phyloP scores from a whole-genome alignment of 1,284 basidiomycete species.

The Phellopilus nigrolimitatus region DNA sequence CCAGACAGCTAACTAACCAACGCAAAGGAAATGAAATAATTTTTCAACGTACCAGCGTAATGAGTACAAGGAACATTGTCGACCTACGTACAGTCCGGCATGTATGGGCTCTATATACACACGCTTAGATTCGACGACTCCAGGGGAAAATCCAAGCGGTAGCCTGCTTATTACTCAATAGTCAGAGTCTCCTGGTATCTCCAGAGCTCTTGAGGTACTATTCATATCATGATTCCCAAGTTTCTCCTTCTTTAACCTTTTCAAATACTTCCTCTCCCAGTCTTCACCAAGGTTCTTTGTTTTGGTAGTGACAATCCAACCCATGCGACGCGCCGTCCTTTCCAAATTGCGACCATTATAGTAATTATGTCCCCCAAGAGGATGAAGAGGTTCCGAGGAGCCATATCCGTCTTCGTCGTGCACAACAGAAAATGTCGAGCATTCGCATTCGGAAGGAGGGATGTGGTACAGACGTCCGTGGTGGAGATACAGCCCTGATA shows the following conservation, averaged over 20 bases:
- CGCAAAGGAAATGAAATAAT: too few species aligned
- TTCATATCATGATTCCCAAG: too few species aligned
- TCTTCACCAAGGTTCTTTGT: background rate
- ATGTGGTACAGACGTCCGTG: conserved; percentile 42
- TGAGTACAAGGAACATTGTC: too few species aligned
- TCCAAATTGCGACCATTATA: conserved; percentile 51
- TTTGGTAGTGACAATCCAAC: background rate
- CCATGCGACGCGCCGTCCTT: conserved; percentile 33
- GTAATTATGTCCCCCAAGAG: conserved; percentile 56
- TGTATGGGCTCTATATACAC: too few species aligned
- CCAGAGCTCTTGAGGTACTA: too few species aligned
- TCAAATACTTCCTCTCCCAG: conserved; percentile 1
- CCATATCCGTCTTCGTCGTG: conserved; percentile 23
- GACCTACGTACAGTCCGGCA: too few species aligned
- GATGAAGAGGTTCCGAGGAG: conserved; percentile 22
- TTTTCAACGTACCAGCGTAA: too few species aligned
- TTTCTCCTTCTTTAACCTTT: background rate
- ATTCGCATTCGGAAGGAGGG: conserved; percentile 40
- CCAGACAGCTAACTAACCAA: too few species aligned
- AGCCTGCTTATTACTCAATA: too few species aligned
- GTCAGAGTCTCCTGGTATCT: too few species aligned
- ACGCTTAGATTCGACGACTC: too few species aligned
- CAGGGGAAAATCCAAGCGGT: too few species aligned
- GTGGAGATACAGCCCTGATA: conserved; percentile 41
- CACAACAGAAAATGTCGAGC: conserved; percentile 37